Evolutionary conservation across 2,329 filamentous ascomycete species (phyloP).

Genomic region (Ampelomyces quisqualis): DNA sequence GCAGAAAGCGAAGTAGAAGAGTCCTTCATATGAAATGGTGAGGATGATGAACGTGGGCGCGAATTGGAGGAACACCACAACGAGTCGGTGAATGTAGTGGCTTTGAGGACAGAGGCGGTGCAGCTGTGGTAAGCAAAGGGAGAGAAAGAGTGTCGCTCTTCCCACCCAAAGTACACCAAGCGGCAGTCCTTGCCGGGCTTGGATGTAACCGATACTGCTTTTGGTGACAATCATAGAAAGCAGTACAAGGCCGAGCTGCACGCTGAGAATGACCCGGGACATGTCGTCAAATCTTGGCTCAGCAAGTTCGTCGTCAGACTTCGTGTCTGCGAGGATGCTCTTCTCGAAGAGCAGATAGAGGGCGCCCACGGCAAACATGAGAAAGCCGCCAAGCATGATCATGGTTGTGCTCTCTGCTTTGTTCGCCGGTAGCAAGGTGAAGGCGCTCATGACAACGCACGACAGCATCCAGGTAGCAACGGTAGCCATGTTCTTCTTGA

Average conservation of each 20-base stretch:
- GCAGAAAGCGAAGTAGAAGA: conserved; percentile 93
- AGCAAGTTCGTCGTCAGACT: conserved; percentile 33
- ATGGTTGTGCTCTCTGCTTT: conserved; percentile 76
- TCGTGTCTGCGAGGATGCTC: conserved; percentile 51
- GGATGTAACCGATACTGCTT: conserved; percentile 80
- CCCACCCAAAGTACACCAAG: conserved; percentile 84
- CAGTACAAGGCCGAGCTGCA: conserved; percentile 75
- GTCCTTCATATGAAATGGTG: conserved; percentile 93
- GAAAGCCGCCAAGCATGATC: conserved; percentile 71
- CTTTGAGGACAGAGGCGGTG: conserved; percentile 77
- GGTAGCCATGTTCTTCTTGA: conserved; percentile 65
- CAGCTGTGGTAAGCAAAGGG: conserved; percentile 76
- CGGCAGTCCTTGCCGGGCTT: conserved; percentile 81
- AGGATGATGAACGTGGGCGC: conserved; percentile 93
- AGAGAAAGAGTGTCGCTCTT: conserved; percentile 74
- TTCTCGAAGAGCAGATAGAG: conserved; percentile 81
- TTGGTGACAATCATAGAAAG: conserved; percentile 83
- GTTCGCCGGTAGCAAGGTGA: conserved; percentile 83
- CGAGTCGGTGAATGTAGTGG: conserved; percentile 85
- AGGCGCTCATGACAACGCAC: conserved; percentile 81
- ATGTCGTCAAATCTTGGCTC: conserved; percentile 46
- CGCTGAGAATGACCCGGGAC: conserved; percentile 63
- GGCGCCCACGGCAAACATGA: conserved; percentile 76
- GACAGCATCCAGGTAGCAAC: conserved; percentile 71
- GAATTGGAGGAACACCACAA: conserved; percentile 88